Evolutionary conservation across 495 filamentous ascomycete species (phyloP), one percentile per base, ranked within the genome.

Genomic region (Aspergillus affinis): DNA sequence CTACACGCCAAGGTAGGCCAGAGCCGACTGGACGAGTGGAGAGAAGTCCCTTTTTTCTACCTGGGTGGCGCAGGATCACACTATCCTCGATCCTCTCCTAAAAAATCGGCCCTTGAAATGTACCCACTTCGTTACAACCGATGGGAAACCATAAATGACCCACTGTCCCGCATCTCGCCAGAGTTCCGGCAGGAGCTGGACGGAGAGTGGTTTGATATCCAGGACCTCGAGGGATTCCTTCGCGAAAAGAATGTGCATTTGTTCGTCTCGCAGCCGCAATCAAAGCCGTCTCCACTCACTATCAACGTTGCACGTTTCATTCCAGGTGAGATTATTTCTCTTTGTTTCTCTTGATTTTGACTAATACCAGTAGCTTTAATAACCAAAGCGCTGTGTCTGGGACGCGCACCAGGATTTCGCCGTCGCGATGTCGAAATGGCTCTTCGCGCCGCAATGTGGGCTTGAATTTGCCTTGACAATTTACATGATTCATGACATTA

Each of bases 191-290:
- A 71, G 62, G 83, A 81, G 0, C 80, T 86, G 66, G 78, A 84
- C 45, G 87, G 88, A 21, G 88, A 90, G 52, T 93, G 87, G 81
- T 88, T 89, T 62, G 88, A 92, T 62, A 78, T 86, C 6, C 77
- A 84, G 51, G 90, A 92, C 64, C 84, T 91, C 6, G 87, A 92
- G 70, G 76, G 84, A 10, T 91, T 86, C 69, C 78, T 93, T 6
- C 62, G 54, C 2, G 65, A 71, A 19, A 59, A 62, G 47, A 57
- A 18, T 72, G 75, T 55, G 0, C 54, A 50, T 21, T 59, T 70
- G 23, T 36, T 66, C 18, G 41, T 57, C 27, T 50, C 54, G 19
- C n/a, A 46, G 20, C 58, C 57, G 19, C 30, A 49, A 30, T 20
- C 20, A 12, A 29, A 58, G 7, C 26, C 48, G 12, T n/a, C n/a